Conservation (phyloP, 768 basidiomycete genomes). For the Cantharellus anzutake region DNA sequence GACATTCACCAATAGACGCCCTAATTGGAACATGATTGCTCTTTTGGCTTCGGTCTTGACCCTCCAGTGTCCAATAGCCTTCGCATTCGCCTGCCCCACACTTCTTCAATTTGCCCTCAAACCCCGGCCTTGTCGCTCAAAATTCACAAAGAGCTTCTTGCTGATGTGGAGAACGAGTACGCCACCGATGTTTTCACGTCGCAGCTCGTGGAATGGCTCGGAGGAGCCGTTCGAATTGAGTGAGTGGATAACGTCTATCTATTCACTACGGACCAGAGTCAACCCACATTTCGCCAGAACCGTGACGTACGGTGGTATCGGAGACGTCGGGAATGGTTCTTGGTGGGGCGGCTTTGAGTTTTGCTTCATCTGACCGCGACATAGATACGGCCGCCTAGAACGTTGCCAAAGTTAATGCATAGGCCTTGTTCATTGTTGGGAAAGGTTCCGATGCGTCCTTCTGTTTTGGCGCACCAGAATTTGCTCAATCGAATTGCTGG, state of each 20-base stretch:
- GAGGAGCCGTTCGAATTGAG: slow-evolving; percentile 29
- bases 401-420: slow-evolving; percentile 55
- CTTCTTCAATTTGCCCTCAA: not conserved
- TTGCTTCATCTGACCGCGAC: not conserved
- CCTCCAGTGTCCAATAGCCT: no score
- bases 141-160: not conserved
- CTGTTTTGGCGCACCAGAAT: slow-evolving; percentile 51
- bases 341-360: slow-evolving; percentile 33
- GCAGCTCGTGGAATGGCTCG: slow-evolving; percentile 27
- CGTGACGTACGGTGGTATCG: slow-evolving; percentile 32
- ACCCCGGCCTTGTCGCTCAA: not conserved
- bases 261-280: no score
- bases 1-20: no score
- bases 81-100: not conserved
- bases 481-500: not conserved
- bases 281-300: slow-evolving; percentile 19
- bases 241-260: slow-evolving; percentile 8
- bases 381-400: slow-evolving; percentile 36
- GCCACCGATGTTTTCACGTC: slow-evolving; percentile 22
- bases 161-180: slow-evolving; percentile 15
- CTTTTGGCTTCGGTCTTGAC: no score
- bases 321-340: slow-evolving; percentile 27
- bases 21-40: no score
- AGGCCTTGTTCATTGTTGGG: slow-evolving; percentile 56
- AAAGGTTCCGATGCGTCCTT: slow-evolving; percentile 36